phyloP scores from a whole-genome alignment of 495 filamentous ascomycete genomes.

The Emericellopsis terricola region DNA sequence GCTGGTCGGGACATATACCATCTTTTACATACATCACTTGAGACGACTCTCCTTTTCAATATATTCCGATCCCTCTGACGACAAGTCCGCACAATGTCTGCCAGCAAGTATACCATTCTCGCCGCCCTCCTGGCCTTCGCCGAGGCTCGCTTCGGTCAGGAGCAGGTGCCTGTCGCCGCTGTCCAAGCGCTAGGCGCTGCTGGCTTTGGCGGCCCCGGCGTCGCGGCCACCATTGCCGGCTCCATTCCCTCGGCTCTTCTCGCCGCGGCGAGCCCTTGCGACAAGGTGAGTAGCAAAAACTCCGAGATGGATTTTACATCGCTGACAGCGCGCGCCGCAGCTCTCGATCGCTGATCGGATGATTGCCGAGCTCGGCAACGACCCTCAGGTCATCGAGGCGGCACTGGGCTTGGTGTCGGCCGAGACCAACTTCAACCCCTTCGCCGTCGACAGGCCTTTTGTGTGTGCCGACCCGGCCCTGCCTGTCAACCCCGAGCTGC shows the following conservation, averaged over 20 bases:
- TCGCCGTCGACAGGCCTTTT: constrained; percentile 30
- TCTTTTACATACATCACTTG: no score
- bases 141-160: constrained; percentile 38
- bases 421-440: constrained; percentile 55
- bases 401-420: constrained; percentile 40
- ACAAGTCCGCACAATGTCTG: background rate
- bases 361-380: constrained; percentile 32
- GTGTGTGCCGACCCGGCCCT: constrained; percentile 39
- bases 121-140: constrained; percentile 21
- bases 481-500: constrained; percentile 34
- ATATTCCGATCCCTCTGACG: no score
- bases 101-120: constrained; percentile 10
- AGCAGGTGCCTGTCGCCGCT: constrained; percentile 23
- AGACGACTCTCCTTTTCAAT: no score
- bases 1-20: no score
- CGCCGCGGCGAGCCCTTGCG: constrained; percentile 37
- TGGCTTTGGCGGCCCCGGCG: constrained; percentile 28
- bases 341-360: constrained; percentile 40
- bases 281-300: constrained; percentile 32
- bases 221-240: constrained; percentile 36
- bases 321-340: no score
- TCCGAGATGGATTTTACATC: no score
- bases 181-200: constrained; percentile 21
- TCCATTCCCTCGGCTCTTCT: constrained; percentile 32
- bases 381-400: constrained; percentile 31